phyloP scores from a whole-genome alignment of 805 yeast species.

The Komagataella pseudopastoris region DNA sequence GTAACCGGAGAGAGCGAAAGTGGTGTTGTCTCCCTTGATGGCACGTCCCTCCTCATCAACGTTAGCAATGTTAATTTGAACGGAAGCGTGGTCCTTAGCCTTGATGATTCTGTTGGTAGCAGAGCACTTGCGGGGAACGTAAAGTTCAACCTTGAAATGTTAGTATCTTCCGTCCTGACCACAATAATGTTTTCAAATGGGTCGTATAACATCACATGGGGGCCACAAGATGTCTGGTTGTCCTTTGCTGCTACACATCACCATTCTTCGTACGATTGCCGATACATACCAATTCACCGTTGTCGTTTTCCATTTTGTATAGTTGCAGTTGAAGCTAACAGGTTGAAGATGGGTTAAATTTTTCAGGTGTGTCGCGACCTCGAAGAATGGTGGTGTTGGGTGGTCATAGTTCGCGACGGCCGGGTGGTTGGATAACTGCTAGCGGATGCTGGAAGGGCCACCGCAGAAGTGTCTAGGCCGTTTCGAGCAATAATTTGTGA shows the following conservation, averaged over 20 bases:
- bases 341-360: not conserved
- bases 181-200: not conserved
- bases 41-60: slow-evolving; percentile 96
- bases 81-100: slow-evolving; percentile 99
- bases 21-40: slow-evolving; percentile 77
- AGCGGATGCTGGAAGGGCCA: not conserved
- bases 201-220: not conserved
- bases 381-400: not conserved
- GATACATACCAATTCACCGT: slow-evolving; percentile 94
- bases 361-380: not conserved
- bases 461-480: not conserved
- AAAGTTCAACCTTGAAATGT: slow-evolving; percentile 79
- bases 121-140: slow-evolving; percentile 99
- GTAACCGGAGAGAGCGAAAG: slow-evolving; percentile 96
- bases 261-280: not conserved
- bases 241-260: not conserved
- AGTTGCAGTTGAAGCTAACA: not conserved
- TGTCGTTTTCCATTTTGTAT: slow-evolving; percentile 96
- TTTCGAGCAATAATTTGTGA: not conserved
- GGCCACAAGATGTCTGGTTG: not conserved
- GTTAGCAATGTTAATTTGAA: slow-evolving; percentile 97
- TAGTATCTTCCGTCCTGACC: not conserved
- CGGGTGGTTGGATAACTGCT: not conserved
- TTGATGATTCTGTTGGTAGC: slow-evolving; percentile 99
- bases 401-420: not conserved